Conservation (phyloP, 1,284 basidiomycete genomes). For the Rhodotorula sp. region DNA sequence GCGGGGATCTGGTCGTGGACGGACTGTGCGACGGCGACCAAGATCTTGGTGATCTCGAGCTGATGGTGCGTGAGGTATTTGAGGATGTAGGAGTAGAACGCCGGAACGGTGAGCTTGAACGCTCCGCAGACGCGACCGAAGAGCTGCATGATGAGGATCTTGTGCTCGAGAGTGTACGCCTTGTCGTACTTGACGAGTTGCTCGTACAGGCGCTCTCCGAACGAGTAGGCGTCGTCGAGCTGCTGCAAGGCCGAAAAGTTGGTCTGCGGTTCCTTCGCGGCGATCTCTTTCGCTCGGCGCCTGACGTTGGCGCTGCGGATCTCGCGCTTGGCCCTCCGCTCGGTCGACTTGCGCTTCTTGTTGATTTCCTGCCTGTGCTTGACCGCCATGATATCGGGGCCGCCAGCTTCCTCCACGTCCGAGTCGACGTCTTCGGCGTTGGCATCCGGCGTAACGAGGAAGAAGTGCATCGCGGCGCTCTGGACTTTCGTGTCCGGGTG, state of each 20-base stretch:
- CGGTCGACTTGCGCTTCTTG: constrained; percentile 77
- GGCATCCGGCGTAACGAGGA: constrained; percentile 69
- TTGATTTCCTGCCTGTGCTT: constrained; percentile 82
- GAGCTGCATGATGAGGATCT: constrained; percentile 95
- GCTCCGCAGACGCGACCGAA: constrained; percentile 90
- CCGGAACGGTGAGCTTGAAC: constrained; percentile 89
- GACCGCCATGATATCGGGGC: constrained; percentile 68
- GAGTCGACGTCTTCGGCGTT: constrained; percentile 59
- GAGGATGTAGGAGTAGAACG: constrained; percentile 96
- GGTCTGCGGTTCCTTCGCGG: constrained; percentile 51
- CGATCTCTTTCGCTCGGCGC: constrained; percentile 54
- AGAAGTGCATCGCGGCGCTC: constrained; percentile 94
- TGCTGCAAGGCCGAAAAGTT: constrained; percentile 95
- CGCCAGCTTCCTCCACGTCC: constrained; percentile 61
- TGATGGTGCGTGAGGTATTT: constrained; percentile 90
- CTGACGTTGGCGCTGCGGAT: constrained; percentile 72
- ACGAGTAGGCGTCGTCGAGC: constrained; percentile 92
- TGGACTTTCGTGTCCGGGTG: constrained; percentile 95
- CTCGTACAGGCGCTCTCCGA: constrained; percentile 92
- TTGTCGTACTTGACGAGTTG: constrained; percentile 83
- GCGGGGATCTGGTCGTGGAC: constrained; percentile 95
- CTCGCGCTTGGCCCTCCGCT: constrained; percentile 71
- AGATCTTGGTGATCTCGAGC: constrained; percentile 87
- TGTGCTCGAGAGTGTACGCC: constrained; percentile 90
- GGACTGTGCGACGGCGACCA: constrained; percentile 91